Base-by-base conservation (phyloP, 2,329 filamentous ascomycete species). In the Colletotrichum cereale region DNA sequence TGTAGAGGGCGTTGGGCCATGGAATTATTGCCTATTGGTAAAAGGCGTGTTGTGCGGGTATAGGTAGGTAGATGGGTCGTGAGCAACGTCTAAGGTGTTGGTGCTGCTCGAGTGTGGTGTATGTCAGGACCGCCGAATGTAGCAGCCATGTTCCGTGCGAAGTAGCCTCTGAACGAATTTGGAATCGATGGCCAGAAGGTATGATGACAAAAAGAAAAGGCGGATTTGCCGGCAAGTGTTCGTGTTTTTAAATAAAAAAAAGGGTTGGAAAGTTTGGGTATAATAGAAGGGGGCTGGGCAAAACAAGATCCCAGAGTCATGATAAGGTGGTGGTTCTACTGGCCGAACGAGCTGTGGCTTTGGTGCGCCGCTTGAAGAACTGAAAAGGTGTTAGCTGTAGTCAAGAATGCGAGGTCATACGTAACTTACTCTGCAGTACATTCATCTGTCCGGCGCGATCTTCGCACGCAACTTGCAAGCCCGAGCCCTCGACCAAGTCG, bases 381-480 rank as follows among this genome's bases (percentile, higher is more conserved):
- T 86, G 55, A 12, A 14, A 26, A n/a, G 6, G 14, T 10, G 75
- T 83, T 72, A 82, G 80, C 68, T 61, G n/a, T 5, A 5, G 14
- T 57, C 55, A 21, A 7, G 11, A 2, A 42, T 5, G 68, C 26
- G 26, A 64, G 38, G 26, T 14, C 34, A 24, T 36, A 18, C 11
- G 14, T 48, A 3, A 84, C 87, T 84, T 80, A 90, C 88, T 83
- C 60, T 84, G 81, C 64, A 92, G 78, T 42, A 90, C 82, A 66
- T 84, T 84, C 69, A 83, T 78, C 80, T 92, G 90, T 16, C 89
- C 87, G 34, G 84, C 80, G 66, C 89, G 85, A 78, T 90, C 89
- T 79, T 89, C 89, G 74, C 90, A 92, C 29, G 90, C 90, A 76
- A 92, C 81, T 77, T 92, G 90, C 68, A 92, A 81, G 57, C 85